Evolutionary conservation across 352 stramenopile species (phyloP).

Genomic region (Globisporangium canariense): DNA sequence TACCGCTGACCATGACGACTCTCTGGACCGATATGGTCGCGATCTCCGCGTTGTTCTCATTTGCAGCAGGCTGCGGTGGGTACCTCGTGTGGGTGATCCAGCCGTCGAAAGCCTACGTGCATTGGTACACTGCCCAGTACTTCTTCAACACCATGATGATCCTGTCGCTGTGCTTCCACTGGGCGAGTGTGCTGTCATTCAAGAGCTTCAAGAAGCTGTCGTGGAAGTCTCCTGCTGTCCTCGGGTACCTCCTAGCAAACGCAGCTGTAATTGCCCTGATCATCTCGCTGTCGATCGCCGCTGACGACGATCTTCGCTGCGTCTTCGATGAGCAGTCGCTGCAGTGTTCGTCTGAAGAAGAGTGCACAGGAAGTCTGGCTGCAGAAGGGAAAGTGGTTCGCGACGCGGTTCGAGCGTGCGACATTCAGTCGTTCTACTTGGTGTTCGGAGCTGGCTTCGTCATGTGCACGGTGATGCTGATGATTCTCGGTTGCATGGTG

Average conservation of each 20-base stretch:
- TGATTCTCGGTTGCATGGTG: slow-evolving; percentile 84
- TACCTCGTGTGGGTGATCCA: slow-evolving; percentile 84
- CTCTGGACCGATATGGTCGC: slow-evolving; percentile 86
- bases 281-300: slow-evolving; percentile 46
- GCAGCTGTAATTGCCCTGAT: slow-evolving; percentile 64
- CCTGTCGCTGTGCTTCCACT: slow-evolving; percentile 86
- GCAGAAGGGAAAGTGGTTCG: slow-evolving; percentile 68
- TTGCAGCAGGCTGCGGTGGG: slow-evolving; percentile 69
- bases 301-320: slow-evolving; percentile 60
- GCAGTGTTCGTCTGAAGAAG: slow-evolving; percentile 45
- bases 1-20: slow-evolving; percentile 78
- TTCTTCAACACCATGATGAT: slow-evolving; percentile 89
- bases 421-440: slow-evolving; percentile 82
- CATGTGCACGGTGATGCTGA: slow-evolving; percentile 81
- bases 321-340: slow-evolving; percentile 67
- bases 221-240: slow-evolving; percentile 72
- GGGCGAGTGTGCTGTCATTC: slow-evolving; percentile 78
- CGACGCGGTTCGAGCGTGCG: slow-evolving; percentile 60
- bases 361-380: slow-evolving; percentile 54
- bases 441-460: slow-evolving; percentile 76
- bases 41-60: slow-evolving; percentile 79
- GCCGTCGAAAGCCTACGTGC: slow-evolving; percentile 80
- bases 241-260: slow-evolving; percentile 69
- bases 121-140: slow-evolving; percentile 84
- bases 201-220: slow-evolving; percentile 87